phyloP scores from a whole-genome alignment of 2,329 filamentous ascomycete genomes.

The Orbilia brochopaga region DNA sequence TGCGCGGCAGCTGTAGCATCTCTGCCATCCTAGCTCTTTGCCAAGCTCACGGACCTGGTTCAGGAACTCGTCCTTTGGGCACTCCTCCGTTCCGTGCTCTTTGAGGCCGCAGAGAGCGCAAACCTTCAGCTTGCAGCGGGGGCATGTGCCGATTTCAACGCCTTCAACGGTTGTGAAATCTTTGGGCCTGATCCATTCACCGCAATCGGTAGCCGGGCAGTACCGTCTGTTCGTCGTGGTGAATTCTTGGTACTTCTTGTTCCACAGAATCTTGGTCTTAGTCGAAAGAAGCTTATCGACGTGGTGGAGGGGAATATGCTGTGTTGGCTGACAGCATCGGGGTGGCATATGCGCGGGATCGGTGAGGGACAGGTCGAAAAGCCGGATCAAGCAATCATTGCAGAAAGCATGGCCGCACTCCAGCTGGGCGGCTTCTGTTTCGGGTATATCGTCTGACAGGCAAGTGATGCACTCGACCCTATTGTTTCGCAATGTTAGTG shows the following conservation, averaged over 20 bases:
- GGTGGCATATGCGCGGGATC: conserved; percentile 86
- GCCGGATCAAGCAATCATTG: conserved; percentile 73
- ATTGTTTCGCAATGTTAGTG: conserved; percentile 19
- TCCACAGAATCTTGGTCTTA: conserved; percentile 67
- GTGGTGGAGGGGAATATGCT: conserved; percentile 75
- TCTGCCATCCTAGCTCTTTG: conserved; percentile 53
- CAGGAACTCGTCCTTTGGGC: conserved; percentile 73
- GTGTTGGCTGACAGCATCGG: conserved; percentile 71
- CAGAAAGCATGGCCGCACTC: conserved; percentile 84
- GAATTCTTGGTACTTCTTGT: conserved; percentile 78
- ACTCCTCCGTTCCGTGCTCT: conserved; percentile 72
- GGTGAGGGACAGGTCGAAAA: conserved; percentile 75
- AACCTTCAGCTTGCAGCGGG: conserved; percentile 73
- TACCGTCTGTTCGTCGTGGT: conserved; percentile 77
- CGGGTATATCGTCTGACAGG: conserved; percentile 69
- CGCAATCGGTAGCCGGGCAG: conserved; percentile 75
- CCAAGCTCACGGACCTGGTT: conserved; percentile 60
- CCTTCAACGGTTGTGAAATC: conserved; percentile 61
- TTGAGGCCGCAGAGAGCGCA: conserved; percentile 75
- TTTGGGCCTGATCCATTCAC: conserved; percentile 77
- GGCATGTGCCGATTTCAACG: conserved; percentile 66
- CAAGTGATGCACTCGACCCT: conserved; percentile 77
- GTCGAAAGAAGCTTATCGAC: conserved; percentile 73
- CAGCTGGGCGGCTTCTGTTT: conserved; percentile 69
- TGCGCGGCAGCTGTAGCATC: conserved; percentile 54